Evolutionary conservation across 306 rosid genomes (phyloP).

Genomic region (Vicia faba): DNA sequence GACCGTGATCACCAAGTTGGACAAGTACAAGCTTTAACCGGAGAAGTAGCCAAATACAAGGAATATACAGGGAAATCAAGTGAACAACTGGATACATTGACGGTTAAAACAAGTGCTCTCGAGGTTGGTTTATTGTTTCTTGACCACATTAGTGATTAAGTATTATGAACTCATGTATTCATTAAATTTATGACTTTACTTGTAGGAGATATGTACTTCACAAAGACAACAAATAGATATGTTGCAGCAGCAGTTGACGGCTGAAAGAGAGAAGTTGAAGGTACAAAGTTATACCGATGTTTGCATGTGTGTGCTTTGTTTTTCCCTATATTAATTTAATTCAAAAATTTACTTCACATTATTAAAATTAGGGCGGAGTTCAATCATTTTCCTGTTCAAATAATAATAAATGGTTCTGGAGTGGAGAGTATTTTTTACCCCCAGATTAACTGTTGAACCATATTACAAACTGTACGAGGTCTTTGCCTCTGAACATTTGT

Average conservation of each 20-base stretch:
- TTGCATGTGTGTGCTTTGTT: not conserved
- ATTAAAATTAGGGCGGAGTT: not conserved
- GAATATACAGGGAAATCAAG: constrained; percentile 51
- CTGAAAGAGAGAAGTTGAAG: constrained; percentile 26
- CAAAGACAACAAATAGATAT: constrained; percentile 58
- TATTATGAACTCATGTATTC: not conserved
- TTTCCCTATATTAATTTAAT: not conserved
- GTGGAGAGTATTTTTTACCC: not conserved
- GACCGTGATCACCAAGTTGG: constrained; percentile 70
- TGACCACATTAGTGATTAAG: not conserved
- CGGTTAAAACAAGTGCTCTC: constrained; percentile 55
- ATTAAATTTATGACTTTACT: constrained; percentile 27
- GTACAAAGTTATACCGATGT: not conserved
- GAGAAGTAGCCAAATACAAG: constrained; percentile 58
- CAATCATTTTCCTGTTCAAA: not conserved
- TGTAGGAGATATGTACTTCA: constrained; percentile 71
- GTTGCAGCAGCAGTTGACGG: constrained; percentile 53
- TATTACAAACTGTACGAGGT: not conserved
- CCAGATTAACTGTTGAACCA: not conserved
- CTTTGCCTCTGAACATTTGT: not conserved
- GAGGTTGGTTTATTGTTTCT: constrained; percentile 57
- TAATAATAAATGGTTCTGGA: not conserved
- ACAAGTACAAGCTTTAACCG: constrained; percentile 58
- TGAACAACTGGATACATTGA: constrained; percentile 64
- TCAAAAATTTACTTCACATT: not conserved